Base-by-base conservation (phyloP, 768 basidiomycete species). In the Boletus rex-veris region DNA sequence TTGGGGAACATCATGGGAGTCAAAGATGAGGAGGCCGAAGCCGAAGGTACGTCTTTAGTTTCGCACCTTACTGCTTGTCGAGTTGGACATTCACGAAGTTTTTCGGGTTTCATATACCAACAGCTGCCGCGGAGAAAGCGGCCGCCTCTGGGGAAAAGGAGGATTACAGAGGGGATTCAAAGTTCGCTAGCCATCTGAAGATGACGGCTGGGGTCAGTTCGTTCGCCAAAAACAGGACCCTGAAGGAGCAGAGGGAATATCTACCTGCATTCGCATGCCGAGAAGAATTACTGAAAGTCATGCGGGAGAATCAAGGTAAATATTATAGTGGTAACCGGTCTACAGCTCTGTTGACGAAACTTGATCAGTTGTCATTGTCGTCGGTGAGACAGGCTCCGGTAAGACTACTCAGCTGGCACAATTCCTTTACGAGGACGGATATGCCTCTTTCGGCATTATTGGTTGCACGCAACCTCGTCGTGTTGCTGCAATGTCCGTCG, bases 371-470 rank as follows among this genome's bases (percentile, higher is more conserved):
- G 77, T 90, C 44, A 84, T 99, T 52, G 92, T 98, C 37, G 90
- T 99, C 38, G 97, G 97, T n/a, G 97, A 99, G 73, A 99, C 97
- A n/a, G 97, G 97, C 10, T 98, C 96, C 0, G 97, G 97, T 7
- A 99, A 99, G 74, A 99, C 97, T 1, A 98, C 97, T 0, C 97
- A 99, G 69, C 76, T 99, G 7, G 77, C 91, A 0, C 97, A 99
- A 66, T 99, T 93, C 73, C 71, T 99, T 57, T 92, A 98, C 66
- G 97, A 99, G 69, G 97, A 99, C 58, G 97, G 97, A 0, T 99
- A 96, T 70, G 91, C 94, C 60, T 68, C 81, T 5, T 81, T 85
- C 72, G 96, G 96, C 16, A 79, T 98, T 40, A 85, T 99, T 46
- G 96, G 96, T 11, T 99, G 97, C 66, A 99, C 97, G 0, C 97